Evolutionary conservation across 768 basidiomycete genomes (phyloP).

Genomic region (Mycena metata): DNA sequence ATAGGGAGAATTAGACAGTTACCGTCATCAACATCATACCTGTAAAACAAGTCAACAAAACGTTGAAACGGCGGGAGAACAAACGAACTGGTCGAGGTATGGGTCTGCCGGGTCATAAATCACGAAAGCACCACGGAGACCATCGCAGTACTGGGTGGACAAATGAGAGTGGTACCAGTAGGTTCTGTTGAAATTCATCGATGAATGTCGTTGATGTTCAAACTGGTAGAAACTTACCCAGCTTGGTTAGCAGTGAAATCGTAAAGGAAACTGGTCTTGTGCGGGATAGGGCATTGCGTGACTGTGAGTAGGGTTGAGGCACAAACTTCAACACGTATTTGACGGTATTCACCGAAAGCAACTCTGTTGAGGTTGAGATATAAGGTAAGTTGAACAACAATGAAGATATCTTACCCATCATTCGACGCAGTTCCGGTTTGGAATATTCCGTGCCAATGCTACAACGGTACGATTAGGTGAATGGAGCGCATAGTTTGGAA

Average conservation of each 20-base stretch:
- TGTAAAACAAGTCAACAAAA: neutral
- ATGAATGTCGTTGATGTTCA: neutral
- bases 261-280: constrained; percentile 55
- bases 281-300: constrained; percentile 61
- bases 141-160: constrained; percentile 51
- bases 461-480: neutral
- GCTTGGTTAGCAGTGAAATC: constrained; percentile 49
- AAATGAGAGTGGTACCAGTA: constrained; percentile 56
- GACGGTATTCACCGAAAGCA: no score
- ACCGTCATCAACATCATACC: constrained; percentile 19
- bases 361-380: no score
- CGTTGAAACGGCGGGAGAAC: no score
- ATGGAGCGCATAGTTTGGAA: neutral
- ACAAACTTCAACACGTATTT: neutral
- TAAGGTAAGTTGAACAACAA: no score
- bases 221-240: neutral
- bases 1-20: neutral
- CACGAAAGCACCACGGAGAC: constrained; percentile 57
- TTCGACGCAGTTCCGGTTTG: constrained; percentile 49
- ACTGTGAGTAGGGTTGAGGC: constrained; percentile 48
- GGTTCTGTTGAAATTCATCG: constrained; percentile 55
- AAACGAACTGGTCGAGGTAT: neutral
- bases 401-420: constrained; percentile 41
- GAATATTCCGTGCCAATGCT: constrained; percentile 55
- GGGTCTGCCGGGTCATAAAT: constrained; percentile 59